Percentiles rank a stretch among this genome's conserved stretches.
These are phyloP conservation scores for Helminthosporium solani DNA, from an alignment of 2,329 filamentous ascomycete species.

Conservation along the genomic window DNA sequence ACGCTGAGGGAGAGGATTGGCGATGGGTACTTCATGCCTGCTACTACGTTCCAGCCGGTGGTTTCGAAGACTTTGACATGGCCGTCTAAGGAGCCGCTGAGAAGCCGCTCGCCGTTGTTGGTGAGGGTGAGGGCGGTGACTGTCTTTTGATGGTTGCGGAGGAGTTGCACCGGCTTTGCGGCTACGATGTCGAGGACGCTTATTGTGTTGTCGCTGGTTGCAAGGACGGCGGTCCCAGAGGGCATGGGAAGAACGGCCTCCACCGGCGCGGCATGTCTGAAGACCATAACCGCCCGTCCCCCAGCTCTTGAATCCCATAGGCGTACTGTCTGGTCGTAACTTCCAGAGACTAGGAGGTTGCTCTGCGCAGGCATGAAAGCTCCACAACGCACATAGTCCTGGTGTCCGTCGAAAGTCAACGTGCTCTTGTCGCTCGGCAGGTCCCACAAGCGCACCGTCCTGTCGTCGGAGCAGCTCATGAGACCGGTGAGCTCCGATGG, in stretches of 20 bases:
- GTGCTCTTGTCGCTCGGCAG: conserved; percentile 76
- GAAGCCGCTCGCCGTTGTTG: conserved; percentile 74
- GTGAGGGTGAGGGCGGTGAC: conserved; percentile 85
- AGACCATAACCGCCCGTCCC: conserved; percentile 72
- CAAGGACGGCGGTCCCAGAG: conserved; percentile 81
- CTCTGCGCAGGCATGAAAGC: conserved; percentile 76
- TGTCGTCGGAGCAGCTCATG: conserved; percentile 89
- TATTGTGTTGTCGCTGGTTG: conserved; percentile 81
- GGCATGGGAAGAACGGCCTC: conserved; percentile 87
- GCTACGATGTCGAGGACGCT: conserved; percentile 91
- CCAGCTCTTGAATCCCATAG: conserved; percentile 87
- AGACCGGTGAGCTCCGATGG: conserved; percentile 81
- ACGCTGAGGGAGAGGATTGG: conserved; percentile 84
- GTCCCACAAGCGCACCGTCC: conserved; percentile 92
- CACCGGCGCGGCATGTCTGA: conserved; percentile 88
- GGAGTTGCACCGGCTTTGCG: conserved; percentile 79
- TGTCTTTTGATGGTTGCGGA: conserved; percentile 96
- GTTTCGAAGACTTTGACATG: conserved; percentile 98
- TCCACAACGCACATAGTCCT: conserved; percentile 88
- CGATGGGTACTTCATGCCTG: conserved; percentile 87
- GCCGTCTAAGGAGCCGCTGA: conserved; percentile 88
- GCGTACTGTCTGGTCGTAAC: conserved; percentile 90
- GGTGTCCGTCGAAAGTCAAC: conserved; percentile 79
- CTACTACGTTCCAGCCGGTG: conserved; percentile 92
- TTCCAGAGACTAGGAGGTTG: conserved; percentile 78